A percentile compares a stretch with the other conserved stretches of the same genome.
phyloP scores from a whole-genome alignment of 805 yeast species.

The Cyberlindnera euphorbiae region DNA sequence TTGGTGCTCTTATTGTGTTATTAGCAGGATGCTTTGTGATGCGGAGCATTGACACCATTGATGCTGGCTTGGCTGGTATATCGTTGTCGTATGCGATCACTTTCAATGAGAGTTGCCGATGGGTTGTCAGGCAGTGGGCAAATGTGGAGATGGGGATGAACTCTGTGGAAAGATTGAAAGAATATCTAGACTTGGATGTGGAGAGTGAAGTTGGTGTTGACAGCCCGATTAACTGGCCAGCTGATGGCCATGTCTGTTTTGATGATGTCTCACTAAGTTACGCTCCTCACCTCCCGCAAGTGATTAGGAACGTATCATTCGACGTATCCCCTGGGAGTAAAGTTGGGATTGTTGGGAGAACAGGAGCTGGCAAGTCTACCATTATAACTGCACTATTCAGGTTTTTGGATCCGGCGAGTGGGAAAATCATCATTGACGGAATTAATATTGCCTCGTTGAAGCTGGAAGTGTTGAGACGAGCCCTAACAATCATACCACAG shows the following conservation, averaged over 20 bases:
- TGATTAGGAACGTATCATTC: constrained; percentile 76
- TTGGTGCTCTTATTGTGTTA: constrained; percentile 46
- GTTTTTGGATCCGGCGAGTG: constrained; percentile 50
- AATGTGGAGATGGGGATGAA: constrained; percentile 71
- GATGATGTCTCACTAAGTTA: constrained; percentile 76
- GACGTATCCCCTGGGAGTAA: constrained; percentile 57
- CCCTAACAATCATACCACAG: constrained; percentile 69
- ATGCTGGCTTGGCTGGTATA: constrained; percentile 62
- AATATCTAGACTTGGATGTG: too few species aligned
- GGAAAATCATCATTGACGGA: constrained; percentile 59
- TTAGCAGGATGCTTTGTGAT: constrained; percentile 55
- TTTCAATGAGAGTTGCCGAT: constrained; percentile 31
- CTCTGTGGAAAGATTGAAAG: constrained; percentile 64
- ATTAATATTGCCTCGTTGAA: constrained; percentile 57
- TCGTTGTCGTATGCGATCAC: constrained; percentile 55
- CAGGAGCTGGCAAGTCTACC: constrained; percentile 63
- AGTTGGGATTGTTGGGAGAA: constrained; percentile 61
- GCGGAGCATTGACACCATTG: constrained; percentile 49
- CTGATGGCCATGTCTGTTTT: constrained; percentile 71
- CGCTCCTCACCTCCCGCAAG: constrained; percentile 87
- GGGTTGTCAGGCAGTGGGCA: constrained; percentile 51
- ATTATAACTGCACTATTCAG: constrained; percentile 56
- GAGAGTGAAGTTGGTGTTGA: too few species aligned
- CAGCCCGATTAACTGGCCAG: too few species aligned
- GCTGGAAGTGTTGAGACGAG: constrained; percentile 52